A percentile compares a stretch with the other conserved stretches of the same genome.
Conservation (phyloP, 495 filamentous ascomycete genomes). For the Antarctomyces pellizariae region DNA sequence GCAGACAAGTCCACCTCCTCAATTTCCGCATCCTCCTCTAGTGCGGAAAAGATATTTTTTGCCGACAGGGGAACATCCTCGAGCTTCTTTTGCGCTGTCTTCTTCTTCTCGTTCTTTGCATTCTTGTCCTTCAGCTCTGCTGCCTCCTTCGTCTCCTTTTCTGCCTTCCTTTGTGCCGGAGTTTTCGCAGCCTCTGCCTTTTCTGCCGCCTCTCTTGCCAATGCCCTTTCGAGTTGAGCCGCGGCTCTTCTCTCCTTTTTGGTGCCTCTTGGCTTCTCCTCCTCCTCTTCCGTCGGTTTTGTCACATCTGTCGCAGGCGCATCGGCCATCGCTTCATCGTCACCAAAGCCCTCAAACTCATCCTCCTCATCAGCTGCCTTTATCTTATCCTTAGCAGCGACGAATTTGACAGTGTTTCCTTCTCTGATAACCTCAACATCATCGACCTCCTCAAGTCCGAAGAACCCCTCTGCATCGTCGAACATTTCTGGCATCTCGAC, state of each 20-base stretch:
- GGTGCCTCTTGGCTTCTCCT: constrained; percentile 12
- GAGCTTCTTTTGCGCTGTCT: constrained; percentile 9
- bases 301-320: constrained; percentile 2
- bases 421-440: constrained; percentile 59
- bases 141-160: constrained; percentile 8
- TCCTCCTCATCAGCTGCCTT: constrained; percentile 15
- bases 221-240: not conserved
- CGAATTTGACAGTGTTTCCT: constrained; percentile 26
- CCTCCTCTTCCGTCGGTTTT: constrained; percentile 6
- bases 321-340: constrained; percentile 12
- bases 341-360: constrained; percentile 32
- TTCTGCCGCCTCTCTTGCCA: not conserved
- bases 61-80: constrained; percentile 1
- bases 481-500: constrained; percentile 67
- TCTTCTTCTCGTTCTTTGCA: constrained; percentile 2
- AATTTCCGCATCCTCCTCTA: constrained; percentile 18
- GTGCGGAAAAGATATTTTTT: constrained; percentile 11
- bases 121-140: constrained; percentile 7
- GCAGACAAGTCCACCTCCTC: constrained; percentile 38
- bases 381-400: constrained; percentile 5
- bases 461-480: constrained; percentile 87
- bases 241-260: constrained; percentile 13
- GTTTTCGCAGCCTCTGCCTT: constrained; percentile 1
- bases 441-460: constrained; percentile 78
- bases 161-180: constrained; percentile 1